Evolutionary conservation across 352 stramenopile genomes (phyloP), one percentile per base, ranked within the genome.

Genomic region (Pythium diclinum): DNA sequence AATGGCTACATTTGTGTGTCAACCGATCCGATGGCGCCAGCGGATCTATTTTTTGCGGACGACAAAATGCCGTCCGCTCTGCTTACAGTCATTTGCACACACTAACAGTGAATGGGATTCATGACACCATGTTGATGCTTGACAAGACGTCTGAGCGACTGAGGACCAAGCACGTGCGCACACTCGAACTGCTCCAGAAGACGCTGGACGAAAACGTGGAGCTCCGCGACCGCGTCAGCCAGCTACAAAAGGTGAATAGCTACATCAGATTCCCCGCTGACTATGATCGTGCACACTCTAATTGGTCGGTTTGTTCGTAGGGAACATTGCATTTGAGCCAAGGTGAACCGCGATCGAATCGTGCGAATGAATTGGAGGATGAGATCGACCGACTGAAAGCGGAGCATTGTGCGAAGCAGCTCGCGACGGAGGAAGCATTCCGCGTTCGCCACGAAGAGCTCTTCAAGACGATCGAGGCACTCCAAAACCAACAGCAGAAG

Each of bases 131-230:
- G 65, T 30, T 89, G 78, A 61, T 78, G 49, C 68, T 87, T 53
- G 80, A 89, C 58, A 85, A 76, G 32, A 83, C 81, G 3, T 77
- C 81, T 25, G 83, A 92, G 69, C 76, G 82, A 58, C 69, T 92
- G 46, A 79, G 83, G 33, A 89, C 83, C 63, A 92, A 92, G 73
- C 83, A 92, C 62, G 83, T 92, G 21, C 81, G 83, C 16, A 92
- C 83, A 30, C 78, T 92, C 1, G 83, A 92, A 67, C 65, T 92
- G 33, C 75, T 92, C 19, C 83, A 92, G 60, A 89, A 89, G 68
- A 92, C 83, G 25, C 65, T 92, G 3, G 83, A 92, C 48, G 83
- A 90, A 61, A 92, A 92, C 62, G 81, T 78, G 34, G 81, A 87
- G 56, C 71, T 92, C 46, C 81, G 78, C 4, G 74, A 86, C 19